These are phyloP conservation scores for Fragaria iinumae DNA, from an alignment of 306 rosid genomes.

Conservation along the genomic window DNA sequence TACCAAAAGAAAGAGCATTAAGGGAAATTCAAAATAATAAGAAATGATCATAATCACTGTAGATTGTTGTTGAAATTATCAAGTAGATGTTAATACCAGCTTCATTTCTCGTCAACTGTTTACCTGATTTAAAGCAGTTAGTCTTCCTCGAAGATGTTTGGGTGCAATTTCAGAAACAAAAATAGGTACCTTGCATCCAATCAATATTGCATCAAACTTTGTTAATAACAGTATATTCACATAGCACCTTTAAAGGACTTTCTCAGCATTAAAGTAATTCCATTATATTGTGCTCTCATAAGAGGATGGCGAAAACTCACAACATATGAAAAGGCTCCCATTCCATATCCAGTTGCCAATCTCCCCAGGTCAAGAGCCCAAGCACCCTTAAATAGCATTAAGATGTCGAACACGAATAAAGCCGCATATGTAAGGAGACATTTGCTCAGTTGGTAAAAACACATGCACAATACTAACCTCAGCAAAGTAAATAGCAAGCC, in stretches of 20 bases:
- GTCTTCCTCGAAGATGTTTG: constrained; percentile 73
- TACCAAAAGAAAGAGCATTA: not conserved
- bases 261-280: not conserved
- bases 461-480: constrained; percentile 42
- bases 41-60: not conserved
- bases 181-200: constrained; percentile 66
- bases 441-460: constrained; percentile 11
- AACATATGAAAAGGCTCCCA: constrained; percentile 92
- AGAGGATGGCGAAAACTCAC: constrained; percentile 32
- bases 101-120: not conserved
- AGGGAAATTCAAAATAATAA: not conserved
- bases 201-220: constrained; percentile 17
- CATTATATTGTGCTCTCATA: not conserved
- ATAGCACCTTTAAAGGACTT: not conserved
- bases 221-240: constrained; percentile 3
- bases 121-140: constrained; percentile 90
- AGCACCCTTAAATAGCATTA: constrained; percentile 44
- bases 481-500: constrained; percentile 82
- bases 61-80: not conserved
- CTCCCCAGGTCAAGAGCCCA: constrained; percentile 78
- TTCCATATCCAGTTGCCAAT: constrained; percentile 94
- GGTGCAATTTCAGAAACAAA: constrained; percentile 94
- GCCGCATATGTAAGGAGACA: constrained; percentile 11
- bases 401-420: constrained; percentile 21
- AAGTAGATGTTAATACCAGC: not conserved